phyloP scores from a whole-genome alignment of 768 basidiomycete species.

The Lactifluus piperatus region DNA sequence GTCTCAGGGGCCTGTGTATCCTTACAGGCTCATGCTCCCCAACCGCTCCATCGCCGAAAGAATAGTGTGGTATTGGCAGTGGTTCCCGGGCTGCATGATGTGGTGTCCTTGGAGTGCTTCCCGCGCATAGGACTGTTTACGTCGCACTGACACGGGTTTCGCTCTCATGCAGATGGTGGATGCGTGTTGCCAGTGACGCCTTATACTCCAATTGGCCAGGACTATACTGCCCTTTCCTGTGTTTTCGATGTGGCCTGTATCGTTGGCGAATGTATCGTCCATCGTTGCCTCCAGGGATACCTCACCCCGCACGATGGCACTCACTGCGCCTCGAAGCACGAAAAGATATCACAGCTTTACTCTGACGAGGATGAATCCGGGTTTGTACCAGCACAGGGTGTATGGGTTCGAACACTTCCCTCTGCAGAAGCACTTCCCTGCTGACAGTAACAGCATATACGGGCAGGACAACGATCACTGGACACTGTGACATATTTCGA shows the following conservation, averaged over 20 bases:
- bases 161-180: constrained; percentile 42
- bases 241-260: constrained; percentile 43
- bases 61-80: too few species aligned
- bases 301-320: constrained; percentile 16
- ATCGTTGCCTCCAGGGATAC: constrained; percentile 39
- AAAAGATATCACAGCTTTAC: background rate
- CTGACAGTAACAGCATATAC: background rate
- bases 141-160: too few species aligned
- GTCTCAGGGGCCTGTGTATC: too few species aligned
- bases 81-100: constrained; percentile 32
- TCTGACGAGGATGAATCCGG: background rate
- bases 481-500: background rate
- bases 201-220: constrained; percentile 30
- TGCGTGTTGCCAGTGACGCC: constrained; percentile 31
- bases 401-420: constrained; percentile 25
- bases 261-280: constrained; percentile 35
- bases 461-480: background rate
- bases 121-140: constrained; percentile 33
- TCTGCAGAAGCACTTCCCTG: background rate
- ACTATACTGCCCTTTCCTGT: constrained; percentile 41
- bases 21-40: too few species aligned
- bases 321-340: constrained; percentile 13
- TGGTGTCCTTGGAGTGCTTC: constrained; percentile 32
- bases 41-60: too few species aligned
- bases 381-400: constrained; percentile 5